phyloP scores from a whole-genome alignment of 2,329 filamentous ascomycete species.

The Calonectria pseudoreteaudii region DNA sequence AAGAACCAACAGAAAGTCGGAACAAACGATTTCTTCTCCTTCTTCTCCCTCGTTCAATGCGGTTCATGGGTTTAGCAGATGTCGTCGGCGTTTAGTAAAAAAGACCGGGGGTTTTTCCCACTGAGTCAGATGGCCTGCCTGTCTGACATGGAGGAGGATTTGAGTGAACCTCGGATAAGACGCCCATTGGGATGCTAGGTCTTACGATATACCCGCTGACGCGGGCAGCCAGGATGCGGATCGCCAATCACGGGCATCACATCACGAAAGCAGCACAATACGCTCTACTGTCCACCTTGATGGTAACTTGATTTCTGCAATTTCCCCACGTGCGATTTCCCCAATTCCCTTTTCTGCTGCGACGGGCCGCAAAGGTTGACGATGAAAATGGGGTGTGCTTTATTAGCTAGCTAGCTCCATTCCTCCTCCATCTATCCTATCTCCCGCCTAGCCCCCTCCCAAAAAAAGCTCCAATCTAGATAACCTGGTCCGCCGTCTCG shows the following conservation, averaged over 20 bases:
- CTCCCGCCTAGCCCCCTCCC: no score
- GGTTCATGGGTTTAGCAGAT: background rate
- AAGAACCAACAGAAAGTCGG: background rate
- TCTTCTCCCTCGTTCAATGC: no score
- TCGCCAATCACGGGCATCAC: slow-evolving; percentile 6
- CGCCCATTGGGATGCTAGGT: background rate
- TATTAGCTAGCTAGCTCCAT: background rate
- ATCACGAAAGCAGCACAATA: background rate
- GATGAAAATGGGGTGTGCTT: background rate
- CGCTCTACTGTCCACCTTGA: background rate
- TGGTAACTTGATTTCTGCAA: background rate
- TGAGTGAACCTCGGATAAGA: slow-evolving; percentile 1
- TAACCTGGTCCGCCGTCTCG: slow-evolving; percentile 52
- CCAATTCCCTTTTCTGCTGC: background rate
- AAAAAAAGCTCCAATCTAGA: background rate
- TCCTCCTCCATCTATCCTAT: background rate
- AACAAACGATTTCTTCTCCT: background rate
- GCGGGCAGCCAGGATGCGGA: slow-evolving; percentile 5
- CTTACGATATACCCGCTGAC: slow-evolving; percentile 9
- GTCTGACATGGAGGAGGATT: background rate
- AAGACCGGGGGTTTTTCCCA: background rate
- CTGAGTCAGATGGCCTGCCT: background rate
- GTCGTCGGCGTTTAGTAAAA: background rate
- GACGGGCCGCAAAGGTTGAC: background rate
- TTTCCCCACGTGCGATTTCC: background rate